Conservation (phyloP, 2,329 filamentous ascomycete genomes). For the Phaeosphaeriaceae sp. region DNA sequence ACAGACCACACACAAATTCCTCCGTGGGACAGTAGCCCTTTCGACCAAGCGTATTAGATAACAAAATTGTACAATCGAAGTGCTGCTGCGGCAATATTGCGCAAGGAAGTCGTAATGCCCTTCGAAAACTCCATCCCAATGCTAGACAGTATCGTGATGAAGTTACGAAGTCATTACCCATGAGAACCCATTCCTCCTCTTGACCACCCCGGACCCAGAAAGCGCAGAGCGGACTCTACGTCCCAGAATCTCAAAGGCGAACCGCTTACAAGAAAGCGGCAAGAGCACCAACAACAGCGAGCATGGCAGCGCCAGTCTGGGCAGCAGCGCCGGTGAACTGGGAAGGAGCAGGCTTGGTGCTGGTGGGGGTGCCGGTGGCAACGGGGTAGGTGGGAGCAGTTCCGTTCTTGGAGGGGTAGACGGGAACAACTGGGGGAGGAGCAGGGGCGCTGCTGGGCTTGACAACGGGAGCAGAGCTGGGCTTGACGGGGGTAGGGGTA, state of each 20-base stretch:
- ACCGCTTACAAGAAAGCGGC: conserved; percentile 49
- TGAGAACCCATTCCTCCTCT: conserved; percentile 32
- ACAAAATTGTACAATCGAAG: conserved; percentile 44
- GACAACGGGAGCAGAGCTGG: conserved; percentile 22
- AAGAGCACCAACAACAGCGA: conserved; percentile 60
- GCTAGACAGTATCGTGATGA: conserved; percentile 43
- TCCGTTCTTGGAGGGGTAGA: conserved; percentile 30
- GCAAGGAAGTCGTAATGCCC: conserved; percentile 31
- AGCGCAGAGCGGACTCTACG: conserved; percentile 6
- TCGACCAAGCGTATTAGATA: conserved; percentile 44
- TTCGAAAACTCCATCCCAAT: conserved; percentile 42
- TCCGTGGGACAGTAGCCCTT: conserved; percentile 39
- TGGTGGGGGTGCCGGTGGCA: conserved; percentile 32
- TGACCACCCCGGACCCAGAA: conserved; percentile 16
- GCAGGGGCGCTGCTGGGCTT: conserved; percentile 25
- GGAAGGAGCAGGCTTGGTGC: conserved; percentile 33
- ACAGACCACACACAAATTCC: conserved; percentile 46
- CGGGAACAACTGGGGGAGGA: conserved; percentile 21
- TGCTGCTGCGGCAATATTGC: conserved; percentile 35
- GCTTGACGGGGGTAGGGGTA: conserved; percentile 22
- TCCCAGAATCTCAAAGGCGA: conserved; percentile 22
- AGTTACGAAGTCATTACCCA: conserved; percentile 41
- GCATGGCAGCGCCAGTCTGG: conserved; percentile 60
- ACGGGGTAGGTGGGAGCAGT: conserved; percentile 30
- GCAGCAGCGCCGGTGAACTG: conserved; percentile 61